Percentiles rank a stretch among this genome's conserved stretches.
Evolutionary conservation across 2,329 filamentous ascomycete species (phyloP).

Genomic region (Scedosporium boydii): DNA sequence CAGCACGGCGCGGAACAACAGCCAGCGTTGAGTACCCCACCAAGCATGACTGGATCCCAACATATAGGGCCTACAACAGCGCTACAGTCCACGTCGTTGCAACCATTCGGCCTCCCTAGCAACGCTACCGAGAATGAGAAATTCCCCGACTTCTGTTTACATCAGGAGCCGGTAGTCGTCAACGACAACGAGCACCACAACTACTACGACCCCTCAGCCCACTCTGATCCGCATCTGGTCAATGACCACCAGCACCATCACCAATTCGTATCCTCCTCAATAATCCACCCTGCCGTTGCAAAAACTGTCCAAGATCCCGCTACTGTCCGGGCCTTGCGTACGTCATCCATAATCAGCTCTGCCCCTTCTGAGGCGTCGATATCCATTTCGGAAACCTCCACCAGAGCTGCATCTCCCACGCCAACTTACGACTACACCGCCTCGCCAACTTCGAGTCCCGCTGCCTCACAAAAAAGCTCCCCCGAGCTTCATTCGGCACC

Average conservation of each 20-base stretch:
- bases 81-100: constrained; percentile 7
- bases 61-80: neutral
- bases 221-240: constrained; percentile 6
- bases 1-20: neutral
- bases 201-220: constrained; percentile 5
- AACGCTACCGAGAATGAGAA: constrained; percentile 24
- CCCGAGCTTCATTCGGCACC: constrained; percentile 5
- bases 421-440: constrained; percentile 10
- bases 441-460: constrained; percentile 1
- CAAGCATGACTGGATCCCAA: neutral
- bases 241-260: constrained; percentile 4
- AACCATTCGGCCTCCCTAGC: constrained; percentile 22
- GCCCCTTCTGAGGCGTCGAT: constrained; percentile 15
- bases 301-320: constrained; percentile 14
- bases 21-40: neutral
- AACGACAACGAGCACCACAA: constrained; percentile 6
- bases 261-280: constrained; percentile 4
- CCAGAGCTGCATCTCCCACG: constrained; percentile 13
- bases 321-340: constrained; percentile 15
- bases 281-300: constrained; percentile 1
- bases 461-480: constrained; percentile 6
- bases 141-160: constrained; percentile 37
- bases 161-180: constrained; percentile 9
- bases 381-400: constrained; percentile 11
- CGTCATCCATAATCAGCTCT: constrained; percentile 14